phyloP scores from a whole-genome alignment of 2,329 filamentous ascomycete genomes.

The Dothiorella sarmentorum region DNA sequence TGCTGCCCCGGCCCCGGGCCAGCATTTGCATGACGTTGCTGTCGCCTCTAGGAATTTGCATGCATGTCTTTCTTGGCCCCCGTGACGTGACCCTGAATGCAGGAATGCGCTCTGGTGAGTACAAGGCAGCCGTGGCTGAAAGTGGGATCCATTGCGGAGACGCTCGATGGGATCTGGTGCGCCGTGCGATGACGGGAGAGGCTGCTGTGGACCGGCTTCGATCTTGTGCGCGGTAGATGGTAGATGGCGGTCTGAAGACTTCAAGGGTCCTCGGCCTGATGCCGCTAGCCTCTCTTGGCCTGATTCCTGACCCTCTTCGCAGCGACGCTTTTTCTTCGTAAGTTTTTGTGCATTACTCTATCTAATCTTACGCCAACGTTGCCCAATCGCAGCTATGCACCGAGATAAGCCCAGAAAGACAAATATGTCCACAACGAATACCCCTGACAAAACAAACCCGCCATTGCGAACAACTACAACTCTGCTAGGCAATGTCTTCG shows the following conservation, averaged over 20 bases:
- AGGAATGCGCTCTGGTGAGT: conserved; percentile 12
- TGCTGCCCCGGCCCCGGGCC: background rate
- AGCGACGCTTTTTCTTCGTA: background rate
- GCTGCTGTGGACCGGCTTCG: conserved; percentile 6
- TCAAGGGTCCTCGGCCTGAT: conserved; percentile 18
- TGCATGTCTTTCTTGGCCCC: conserved; percentile 14
- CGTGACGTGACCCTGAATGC: conserved; percentile 12
- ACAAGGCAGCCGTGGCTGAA: conserved; percentile 15
- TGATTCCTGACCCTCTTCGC: background rate
- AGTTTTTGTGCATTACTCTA: background rate
- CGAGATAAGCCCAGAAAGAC: background rate
- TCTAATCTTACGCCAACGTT: conserved; percentile 2
- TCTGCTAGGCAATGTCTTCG: conserved; percentile 9
- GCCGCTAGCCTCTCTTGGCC: conserved; percentile 13
- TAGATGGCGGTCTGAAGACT: conserved; percentile 20
- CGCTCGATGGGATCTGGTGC: conserved; percentile 8
- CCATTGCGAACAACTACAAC: background rate
- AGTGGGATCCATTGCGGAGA: conserved; percentile 6
- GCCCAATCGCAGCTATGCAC: conserved; percentile 10
- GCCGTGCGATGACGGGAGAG: conserved; percentile 7
- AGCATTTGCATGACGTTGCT: conserved; percentile 5
- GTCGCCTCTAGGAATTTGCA: background rate
- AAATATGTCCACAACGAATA: background rate
- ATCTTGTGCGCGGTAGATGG: conserved; percentile 6
- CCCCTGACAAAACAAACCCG: background rate